Conservation (phyloP, 2,329 filamentous ascomycete species). For the Hymenoscyphus repandus region DNA sequence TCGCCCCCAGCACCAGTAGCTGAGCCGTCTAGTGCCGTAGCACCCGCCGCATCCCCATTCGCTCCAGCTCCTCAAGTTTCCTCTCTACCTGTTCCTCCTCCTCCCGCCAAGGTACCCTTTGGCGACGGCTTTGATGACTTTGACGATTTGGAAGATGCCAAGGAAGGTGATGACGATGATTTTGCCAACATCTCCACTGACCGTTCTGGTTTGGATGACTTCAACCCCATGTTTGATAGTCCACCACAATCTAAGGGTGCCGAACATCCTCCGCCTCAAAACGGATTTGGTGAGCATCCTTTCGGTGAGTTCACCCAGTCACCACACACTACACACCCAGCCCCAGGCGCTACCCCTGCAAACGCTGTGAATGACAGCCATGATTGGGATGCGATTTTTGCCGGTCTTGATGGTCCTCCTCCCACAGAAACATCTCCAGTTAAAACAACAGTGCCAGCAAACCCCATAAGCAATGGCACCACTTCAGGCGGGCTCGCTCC, state of each 20-base stretch:
- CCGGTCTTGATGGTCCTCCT: conserved; percentile 60
- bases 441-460: conserved; percentile 15
- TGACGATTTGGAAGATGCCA: conserved; percentile 76
- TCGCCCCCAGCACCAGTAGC: conserved; percentile 24
- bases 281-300: conserved; percentile 24
- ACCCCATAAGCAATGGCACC: conserved; percentile 17
- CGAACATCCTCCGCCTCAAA: conserved; percentile 22
- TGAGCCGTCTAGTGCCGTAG: conserved; percentile 24
- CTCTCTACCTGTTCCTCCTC: conserved; percentile 33
- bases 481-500: conserved; percentile 10
- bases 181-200: conserved; percentile 64
- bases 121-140: conserved; percentile 79
- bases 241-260: conserved; percentile 30
- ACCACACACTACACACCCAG: conserved; percentile 34
- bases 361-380: conserved; percentile 48
- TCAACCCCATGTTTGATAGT: conserved; percentile 78
- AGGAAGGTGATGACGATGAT: conserved; percentile 76
- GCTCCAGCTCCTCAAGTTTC: conserved; percentile 19
- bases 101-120: conserved; percentile 50
- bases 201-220: conserved; percentile 67
- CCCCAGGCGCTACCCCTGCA: conserved; percentile 31
- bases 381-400: conserved; percentile 96
- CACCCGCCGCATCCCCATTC: conserved; percentile 23
- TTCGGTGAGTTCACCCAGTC: conserved; percentile 43
- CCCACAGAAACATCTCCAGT: conserved; percentile 9